These are phyloP conservation scores for Penicillium atrosanguineum DNA, from an alignment of 495 filamentous ascomycete genomes.

Conservation along the genomic window DNA sequence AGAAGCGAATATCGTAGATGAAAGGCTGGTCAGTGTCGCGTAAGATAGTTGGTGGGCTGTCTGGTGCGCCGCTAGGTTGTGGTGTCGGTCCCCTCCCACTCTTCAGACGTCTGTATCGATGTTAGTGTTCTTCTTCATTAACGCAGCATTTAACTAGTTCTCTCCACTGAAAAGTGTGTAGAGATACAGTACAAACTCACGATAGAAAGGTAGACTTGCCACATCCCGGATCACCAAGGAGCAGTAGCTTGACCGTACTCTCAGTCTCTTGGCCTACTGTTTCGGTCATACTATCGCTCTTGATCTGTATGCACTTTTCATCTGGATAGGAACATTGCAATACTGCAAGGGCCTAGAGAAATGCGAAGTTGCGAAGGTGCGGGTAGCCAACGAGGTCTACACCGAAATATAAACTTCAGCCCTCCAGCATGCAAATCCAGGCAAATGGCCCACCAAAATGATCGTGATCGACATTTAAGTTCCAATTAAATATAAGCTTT, in stretches of 20 bases:
- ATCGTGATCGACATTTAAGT: too few species aligned
- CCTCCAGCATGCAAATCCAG: background rate
- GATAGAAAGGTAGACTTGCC: constrained; percentile 89
- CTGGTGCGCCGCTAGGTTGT: background rate
- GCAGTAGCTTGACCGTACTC: constrained; percentile 62
- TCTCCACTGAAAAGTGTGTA: background rate
- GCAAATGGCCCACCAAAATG: background rate
- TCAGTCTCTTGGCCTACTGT: constrained; percentile 15
- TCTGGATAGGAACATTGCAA: background rate
- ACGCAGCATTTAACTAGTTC: background rate
- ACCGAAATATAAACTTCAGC: constrained; percentile 1
- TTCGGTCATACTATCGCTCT: constrained; percentile 11
- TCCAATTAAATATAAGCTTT: too few species aligned
- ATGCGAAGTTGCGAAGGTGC: background rate
- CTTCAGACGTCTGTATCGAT: constrained; percentile 24
- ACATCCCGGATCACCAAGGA: constrained; percentile 76
- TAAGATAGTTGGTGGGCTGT: constrained; percentile 40
- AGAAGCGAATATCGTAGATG: constrained; percentile 70
- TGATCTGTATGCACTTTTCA: background rate
- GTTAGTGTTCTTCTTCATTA: constrained; percentile 1
- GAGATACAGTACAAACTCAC: constrained; percentile 49
- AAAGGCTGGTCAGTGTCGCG: constrained; percentile 82
- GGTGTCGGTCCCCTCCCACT: constrained; percentile 15
- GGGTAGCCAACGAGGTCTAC: background rate
- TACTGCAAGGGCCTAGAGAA: background rate